These are phyloP conservation scores for Phalaenopsis hybrid DNA, from an alignment of 116 monocot genomes.

Conservation along the genomic window DNA sequence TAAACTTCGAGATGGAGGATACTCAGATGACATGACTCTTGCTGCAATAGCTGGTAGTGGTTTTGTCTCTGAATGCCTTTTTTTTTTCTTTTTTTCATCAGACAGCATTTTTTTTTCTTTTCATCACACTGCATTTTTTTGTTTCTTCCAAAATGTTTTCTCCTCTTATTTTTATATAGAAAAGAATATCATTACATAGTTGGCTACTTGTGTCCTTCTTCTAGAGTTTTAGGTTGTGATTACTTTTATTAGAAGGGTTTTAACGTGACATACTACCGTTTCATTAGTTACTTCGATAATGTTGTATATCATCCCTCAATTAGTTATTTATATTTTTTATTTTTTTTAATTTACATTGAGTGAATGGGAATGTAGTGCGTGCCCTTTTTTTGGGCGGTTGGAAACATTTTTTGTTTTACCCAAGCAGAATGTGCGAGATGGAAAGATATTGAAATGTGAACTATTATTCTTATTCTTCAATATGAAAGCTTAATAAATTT, in stretches of 20 bases:
- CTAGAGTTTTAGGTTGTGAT: background rate
- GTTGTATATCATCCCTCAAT: background rate
- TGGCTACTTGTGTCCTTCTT: background rate
- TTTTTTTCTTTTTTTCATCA: background rate
- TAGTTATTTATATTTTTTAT: background rate
- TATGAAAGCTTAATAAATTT: background rate
- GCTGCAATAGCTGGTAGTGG: slow-evolving; percentile 87
- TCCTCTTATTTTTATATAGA: background rate
- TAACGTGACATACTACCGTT: background rate
- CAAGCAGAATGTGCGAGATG: background rate
- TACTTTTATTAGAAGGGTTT: background rate
- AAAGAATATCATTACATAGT: background rate
- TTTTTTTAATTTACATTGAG: background rate
- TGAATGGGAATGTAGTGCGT: background rate
- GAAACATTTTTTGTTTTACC: background rate
- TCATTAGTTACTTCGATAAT: background rate
- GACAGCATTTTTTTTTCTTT: background rate
- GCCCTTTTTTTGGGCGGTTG: background rate
- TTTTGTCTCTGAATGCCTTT: slow-evolving; percentile 5
- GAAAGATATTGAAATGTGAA: background rate
- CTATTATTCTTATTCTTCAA: background rate
- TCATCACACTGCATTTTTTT: background rate
- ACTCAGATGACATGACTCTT: slow-evolving; percentile 99
- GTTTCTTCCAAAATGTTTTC: background rate
- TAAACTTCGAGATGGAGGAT: slow-evolving; percentile 92